These are phyloP conservation scores for Cicer yamashitae DNA, from an alignment of 306 rosid genomes.

Conservation along the genomic window DNA sequence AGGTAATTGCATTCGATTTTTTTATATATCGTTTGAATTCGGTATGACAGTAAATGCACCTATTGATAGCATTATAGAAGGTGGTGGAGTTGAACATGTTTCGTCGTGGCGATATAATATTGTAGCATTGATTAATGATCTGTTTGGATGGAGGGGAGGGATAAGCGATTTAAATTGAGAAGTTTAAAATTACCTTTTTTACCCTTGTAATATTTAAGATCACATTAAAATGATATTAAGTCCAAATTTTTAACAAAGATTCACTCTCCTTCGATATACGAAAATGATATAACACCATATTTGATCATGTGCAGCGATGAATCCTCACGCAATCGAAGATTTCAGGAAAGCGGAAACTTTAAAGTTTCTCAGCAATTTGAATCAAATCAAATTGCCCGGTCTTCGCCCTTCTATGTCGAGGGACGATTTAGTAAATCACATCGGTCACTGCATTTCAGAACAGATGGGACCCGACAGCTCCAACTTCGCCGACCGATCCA, in stretches of 20 bases:
- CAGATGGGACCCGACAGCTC: constrained; percentile 57
- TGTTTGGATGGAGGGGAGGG: too few species aligned
- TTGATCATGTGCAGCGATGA: constrained; percentile 46
- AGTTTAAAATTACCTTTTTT: too few species aligned
- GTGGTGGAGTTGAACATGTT: too few species aligned
- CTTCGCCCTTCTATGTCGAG: constrained; percentile 71
- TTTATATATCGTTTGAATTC: background rate
- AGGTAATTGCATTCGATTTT: constrained; percentile 53
- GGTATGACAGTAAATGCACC: constrained; percentile 2
- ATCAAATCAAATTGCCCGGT: constrained; percentile 72
- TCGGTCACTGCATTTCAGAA: constrained; percentile 67
- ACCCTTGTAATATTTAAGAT: too few species aligned
- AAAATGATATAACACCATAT: constrained; percentile 15
- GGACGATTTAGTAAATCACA: constrained; percentile 70
- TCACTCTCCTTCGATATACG: too few species aligned
- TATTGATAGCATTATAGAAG: background rate
- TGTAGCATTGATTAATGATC: too few species aligned
- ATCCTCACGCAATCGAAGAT: constrained; percentile 45
- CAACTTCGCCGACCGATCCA: constrained; percentile 41
- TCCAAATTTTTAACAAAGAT: too few species aligned
- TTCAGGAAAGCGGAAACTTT: constrained; percentile 49
- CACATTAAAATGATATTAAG: too few species aligned
- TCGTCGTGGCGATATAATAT: too few species aligned
- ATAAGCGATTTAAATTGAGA: too few species aligned
- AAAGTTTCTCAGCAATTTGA: constrained; percentile 56